phyloP scores from a whole-genome alignment of 805 yeast genomes.

The Schwanniomyces vanrijiae region DNA sequence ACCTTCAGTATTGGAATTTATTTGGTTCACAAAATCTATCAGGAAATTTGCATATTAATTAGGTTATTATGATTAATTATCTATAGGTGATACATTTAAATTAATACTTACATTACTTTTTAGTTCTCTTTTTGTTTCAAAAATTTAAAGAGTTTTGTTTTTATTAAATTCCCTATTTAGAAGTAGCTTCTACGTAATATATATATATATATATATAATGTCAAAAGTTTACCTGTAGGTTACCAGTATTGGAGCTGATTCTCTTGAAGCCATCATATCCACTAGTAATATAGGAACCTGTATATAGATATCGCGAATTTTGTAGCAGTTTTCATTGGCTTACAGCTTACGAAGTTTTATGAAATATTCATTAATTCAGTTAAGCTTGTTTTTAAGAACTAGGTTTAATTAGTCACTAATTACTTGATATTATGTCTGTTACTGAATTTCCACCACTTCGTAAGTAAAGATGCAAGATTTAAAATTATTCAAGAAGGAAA shows the following conservation, averaged over 20 bases:
- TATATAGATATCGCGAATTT: slow-evolving; percentile 1
- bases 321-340: slow-evolving; percentile 13
- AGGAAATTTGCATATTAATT: not conserved
- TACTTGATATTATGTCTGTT: slow-evolving; percentile 24
- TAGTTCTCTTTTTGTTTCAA: not conserved
- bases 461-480: slow-evolving; percentile 18
- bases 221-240: not conserved
- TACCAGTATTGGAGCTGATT: too few species aligned
- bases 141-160: not conserved
- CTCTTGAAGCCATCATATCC: too few species aligned
- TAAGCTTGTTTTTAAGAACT: not conserved
- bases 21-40: not conserved
- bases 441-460: slow-evolving; percentile 46
- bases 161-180: not conserved
- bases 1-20: not conserved
- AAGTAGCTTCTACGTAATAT: not conserved
- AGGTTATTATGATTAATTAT: not conserved
- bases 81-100: not conserved
- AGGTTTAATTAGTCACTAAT: not conserved
- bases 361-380: not conserved
- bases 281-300: not conserved
- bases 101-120: not conserved
- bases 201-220: slow-evolving; percentile 5
- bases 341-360: slow-evolving; percentile 13
- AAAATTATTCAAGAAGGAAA: not conserved